phyloP scores from a whole-genome alignment of 179 eudicot genomes.

The Silene coronaria region DNA sequence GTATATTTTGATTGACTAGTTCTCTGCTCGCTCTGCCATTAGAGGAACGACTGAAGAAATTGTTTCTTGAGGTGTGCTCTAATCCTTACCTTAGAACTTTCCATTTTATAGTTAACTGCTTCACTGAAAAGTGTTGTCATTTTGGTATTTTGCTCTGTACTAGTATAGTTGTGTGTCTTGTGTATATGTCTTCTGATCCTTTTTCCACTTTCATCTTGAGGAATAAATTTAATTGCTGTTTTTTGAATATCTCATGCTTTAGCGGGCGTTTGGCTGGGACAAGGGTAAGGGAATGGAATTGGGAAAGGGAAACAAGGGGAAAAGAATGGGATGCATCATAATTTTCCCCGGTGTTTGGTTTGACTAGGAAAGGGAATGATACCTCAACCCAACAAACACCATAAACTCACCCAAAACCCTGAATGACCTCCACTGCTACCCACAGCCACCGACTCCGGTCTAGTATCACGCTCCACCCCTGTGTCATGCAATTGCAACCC shows the following conservation, averaged over 20 bases:
- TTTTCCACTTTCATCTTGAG: not conserved
- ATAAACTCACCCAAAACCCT: no score
- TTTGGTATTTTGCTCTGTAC: conserved; percentile 4
- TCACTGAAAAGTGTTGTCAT: not conserved
- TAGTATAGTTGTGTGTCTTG: not conserved
- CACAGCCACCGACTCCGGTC: no score
- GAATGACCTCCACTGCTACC: no score
- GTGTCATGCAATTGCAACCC: no score
- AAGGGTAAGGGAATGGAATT: no score
- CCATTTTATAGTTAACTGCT: not conserved
- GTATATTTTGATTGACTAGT: conserved; percentile 36
- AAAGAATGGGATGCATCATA: no score
- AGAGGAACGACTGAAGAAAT: conserved; percentile 55
- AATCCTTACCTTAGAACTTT: not conserved
- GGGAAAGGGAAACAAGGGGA: no score
- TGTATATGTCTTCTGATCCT: not conserved
- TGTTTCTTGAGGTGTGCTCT: conserved; percentile 62
- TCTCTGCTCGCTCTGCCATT: conserved; percentile 53
- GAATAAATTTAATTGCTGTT: not conserved
- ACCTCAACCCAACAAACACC: no score
- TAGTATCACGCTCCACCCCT: no score
- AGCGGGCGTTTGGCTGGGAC: no score
- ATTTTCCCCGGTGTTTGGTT: no score
- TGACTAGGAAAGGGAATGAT: no score
- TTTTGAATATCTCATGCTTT: not conserved